Base-by-base conservation (phyloP, 2,329 filamentous ascomycete genomes). In the Ceratocystis diversiconidia region DNA sequence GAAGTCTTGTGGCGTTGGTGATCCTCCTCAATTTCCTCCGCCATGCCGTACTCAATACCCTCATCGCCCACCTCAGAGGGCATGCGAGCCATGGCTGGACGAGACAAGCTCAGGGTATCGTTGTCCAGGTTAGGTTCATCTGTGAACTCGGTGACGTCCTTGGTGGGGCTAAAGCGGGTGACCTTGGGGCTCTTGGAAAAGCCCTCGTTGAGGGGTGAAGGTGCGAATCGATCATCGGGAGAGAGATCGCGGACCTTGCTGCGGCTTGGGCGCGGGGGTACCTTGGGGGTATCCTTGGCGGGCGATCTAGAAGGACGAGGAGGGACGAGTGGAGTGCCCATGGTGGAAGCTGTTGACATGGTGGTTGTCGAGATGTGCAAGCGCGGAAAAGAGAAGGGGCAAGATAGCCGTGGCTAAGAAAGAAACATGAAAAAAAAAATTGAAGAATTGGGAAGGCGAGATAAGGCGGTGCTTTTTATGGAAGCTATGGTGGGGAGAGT, bases 31-130 rank as follows among this genome's bases (percentile, higher is more conserved):
- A 76, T 52, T 68, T 81, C 80, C n/a, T 79, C 77, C 43, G 80
- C 73, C 25, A 74, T 87, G 63, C 84, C 89, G 76, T 96, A 96
- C 77, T 96, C 92, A 70, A 81, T 85, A 69, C 92, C 92, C 77
- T 96, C 92, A 73, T 96, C 86, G 66, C 92, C 92, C 65, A 96
- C 81, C 48, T 67, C 65, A 0, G 88, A 88, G 17, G 92, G 92
- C 73, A 96, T 82, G 43, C 84, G 83, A 66, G 96, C 89, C 72
- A 89, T 95, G 61, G 85, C 83, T 44, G 88, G 84, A 62, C 90
- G 87, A 52, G 81, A 76, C 69, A 80, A 46, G n/a, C 25, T 41
- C n/a, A 67, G 19, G 57, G 62, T 55, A 8, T 55, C 44, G 48
- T 76, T 75, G 55, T 72, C 70, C n/a, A 70, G 69, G 36, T 69